Conservation (phyloP, 352 stramenopile genomes). For the Halophytophthora polymorphica region DNA sequence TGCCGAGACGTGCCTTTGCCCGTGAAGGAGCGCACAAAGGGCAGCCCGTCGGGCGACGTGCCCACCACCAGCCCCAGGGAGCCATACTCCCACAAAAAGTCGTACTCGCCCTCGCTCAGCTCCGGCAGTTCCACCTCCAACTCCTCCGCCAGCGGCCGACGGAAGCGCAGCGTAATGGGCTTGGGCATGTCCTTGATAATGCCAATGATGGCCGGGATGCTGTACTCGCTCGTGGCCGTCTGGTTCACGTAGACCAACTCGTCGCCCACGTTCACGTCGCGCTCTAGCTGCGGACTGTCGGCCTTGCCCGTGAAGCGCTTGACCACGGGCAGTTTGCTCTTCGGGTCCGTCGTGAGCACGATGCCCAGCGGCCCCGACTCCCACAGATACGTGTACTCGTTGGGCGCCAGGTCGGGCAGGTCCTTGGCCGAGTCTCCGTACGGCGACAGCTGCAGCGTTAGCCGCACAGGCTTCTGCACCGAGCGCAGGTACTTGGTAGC, state of each 20-base stretch:
- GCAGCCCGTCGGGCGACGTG: conserved; percentile 44
- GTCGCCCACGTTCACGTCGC: conserved; percentile 53
- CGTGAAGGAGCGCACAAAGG: conserved; percentile 80
- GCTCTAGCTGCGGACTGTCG: conserved; percentile 39
- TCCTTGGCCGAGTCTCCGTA: conserved; percentile 47
- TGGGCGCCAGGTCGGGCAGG: conserved; percentile 53
- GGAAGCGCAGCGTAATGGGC: conserved; percentile 74
- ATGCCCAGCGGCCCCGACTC: conserved; percentile 66
- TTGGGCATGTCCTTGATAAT: conserved; percentile 79
- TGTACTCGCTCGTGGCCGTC: conserved; percentile 63
- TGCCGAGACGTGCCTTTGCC: conserved; percentile 76
- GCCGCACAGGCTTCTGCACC: conserved; percentile 61
- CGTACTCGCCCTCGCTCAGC: conserved; percentile 66
- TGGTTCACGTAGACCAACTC: conserved; percentile 83
- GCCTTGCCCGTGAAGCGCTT: conserved; percentile 72
- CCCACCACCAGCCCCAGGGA: conserved; percentile 70
- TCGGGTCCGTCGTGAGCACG: conserved; percentile 63
- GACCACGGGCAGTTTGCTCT: conserved; percentile 70
- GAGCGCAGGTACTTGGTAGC: conserved; percentile 64
- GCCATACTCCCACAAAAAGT: conserved; percentile 84
- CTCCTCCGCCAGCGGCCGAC: conserved; percentile 49
- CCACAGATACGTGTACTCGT: conserved; percentile 84
- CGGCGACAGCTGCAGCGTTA: conserved; percentile 67
- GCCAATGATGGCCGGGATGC: conserved; percentile 67
- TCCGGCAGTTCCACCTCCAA: conserved; percentile 48